phyloP scores from a whole-genome alignment of 75 land plant species.

The Larix kaempferi region DNA sequence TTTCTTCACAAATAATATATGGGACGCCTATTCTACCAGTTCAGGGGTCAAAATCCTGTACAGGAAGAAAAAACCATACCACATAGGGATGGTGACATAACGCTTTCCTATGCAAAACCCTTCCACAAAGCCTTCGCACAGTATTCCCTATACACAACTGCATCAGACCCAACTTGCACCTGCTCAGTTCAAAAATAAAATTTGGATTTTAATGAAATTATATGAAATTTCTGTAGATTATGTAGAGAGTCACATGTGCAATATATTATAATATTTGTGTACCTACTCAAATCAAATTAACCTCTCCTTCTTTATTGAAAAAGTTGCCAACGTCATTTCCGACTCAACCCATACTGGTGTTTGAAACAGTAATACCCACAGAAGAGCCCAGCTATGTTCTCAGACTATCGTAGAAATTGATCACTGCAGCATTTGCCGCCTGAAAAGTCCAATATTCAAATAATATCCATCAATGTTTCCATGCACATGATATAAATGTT shows the following conservation, averaged over 20 bases:
- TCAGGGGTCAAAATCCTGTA: slow-evolving; percentile 58
- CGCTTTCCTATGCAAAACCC: slow-evolving; percentile 47
- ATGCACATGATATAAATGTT: no score
- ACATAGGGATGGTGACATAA: slow-evolving; percentile 52
- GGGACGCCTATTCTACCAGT: slow-evolving; percentile 43
- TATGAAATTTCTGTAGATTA: no score
- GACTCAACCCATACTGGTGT: slow-evolving; percentile 68
- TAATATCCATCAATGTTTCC: no score
- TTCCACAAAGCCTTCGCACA: slow-evolving; percentile 53
- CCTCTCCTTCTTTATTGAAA: slow-evolving; percentile 34
- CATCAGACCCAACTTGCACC: slow-evolving; percentile 49
- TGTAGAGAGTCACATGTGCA: no score
- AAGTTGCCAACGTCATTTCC: slow-evolving; percentile 69
- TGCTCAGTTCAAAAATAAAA: slow-evolving; percentile 10
- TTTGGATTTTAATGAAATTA: no score
- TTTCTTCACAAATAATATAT: slow-evolving; percentile 27
- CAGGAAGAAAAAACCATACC: slow-evolving; percentile 33
- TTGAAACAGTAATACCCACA: slow-evolving; percentile 54
- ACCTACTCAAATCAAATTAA: no score
- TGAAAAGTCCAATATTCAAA: no score
- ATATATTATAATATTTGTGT: no score
- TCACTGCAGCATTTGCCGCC: slow-evolving; percentile 73
- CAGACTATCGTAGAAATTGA: slow-evolving; percentile 58
- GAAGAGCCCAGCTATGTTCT: slow-evolving; percentile 53
- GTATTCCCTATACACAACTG: slow-evolving; percentile 27